Evolutionary conservation across 2,329 filamentous ascomycete species (phyloP).

Genomic region (Fusarium coffeatum): DNA sequence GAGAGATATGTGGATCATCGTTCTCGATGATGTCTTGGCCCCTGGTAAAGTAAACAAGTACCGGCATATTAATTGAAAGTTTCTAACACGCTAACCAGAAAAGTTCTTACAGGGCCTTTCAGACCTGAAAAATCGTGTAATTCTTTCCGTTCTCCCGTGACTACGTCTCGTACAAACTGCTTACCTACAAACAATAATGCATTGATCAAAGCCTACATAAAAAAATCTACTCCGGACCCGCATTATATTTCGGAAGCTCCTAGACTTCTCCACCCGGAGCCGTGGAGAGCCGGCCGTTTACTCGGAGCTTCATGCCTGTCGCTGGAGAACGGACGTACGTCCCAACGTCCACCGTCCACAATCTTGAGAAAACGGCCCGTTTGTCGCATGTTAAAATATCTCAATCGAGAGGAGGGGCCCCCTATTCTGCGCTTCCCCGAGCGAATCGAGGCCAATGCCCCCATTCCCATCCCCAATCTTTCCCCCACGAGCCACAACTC

Average conservation of each 20-base stretch:
- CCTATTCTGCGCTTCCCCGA: conserved; percentile 24
- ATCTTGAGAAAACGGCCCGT: conserved; percentile 34
- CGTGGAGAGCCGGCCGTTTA: conserved; percentile 44
- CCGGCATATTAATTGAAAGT: conserved; percentile 19
- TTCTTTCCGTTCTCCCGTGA: conserved; percentile 1
- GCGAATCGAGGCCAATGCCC: conserved; percentile 10
- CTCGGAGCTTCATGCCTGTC: conserved; percentile 45
- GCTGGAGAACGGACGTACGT: conserved; percentile 30
- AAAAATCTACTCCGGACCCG: conserved; percentile 28
- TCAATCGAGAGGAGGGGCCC: conserved; percentile 22
- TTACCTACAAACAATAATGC: background rate
- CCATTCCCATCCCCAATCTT: background rate
- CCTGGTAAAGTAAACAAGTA: background rate
- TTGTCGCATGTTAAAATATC: conserved; percentile 30
- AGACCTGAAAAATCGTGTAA: background rate
- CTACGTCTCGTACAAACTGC: conserved; percentile 1
- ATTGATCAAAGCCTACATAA: conserved; percentile 3
- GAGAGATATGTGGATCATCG: conserved; percentile 15
- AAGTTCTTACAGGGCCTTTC: background rate
- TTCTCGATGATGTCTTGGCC: conserved; percentile 22
- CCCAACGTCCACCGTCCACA: conserved; percentile 18
- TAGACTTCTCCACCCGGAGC: conserved; percentile 31
- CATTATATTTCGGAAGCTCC: conserved; percentile 34
- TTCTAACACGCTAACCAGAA: conserved; percentile 2
- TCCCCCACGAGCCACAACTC: conserved; percentile 31